phyloP scores from a whole-genome alignment of 371 early-diverging fungal species.

The Phascolomyces articulosus region DNA sequence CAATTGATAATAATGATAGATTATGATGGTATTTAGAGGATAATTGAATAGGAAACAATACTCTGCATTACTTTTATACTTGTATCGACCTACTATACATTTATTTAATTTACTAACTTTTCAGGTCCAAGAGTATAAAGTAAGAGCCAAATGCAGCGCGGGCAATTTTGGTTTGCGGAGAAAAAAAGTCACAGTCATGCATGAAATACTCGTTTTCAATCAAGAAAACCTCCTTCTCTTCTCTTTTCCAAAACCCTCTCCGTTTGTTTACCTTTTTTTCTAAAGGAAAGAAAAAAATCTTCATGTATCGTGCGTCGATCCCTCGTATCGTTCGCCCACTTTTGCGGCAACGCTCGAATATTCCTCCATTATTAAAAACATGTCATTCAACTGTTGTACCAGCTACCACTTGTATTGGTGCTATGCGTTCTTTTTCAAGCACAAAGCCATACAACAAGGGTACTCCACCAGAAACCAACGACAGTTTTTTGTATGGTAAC shows the following conservation, averaged over 20 bases:
- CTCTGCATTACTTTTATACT: too few species aligned
- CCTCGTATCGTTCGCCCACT: constrained; percentile 5
- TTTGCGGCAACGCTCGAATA: not conserved
- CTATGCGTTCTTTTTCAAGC: not conserved
- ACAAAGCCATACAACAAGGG: not conserved
- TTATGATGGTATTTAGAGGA: too few species aligned
- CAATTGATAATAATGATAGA: too few species aligned
- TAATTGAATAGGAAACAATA: too few species aligned
- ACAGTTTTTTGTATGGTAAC: constrained; percentile 39
- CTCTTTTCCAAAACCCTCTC: not conserved
- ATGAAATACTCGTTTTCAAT: too few species aligned
- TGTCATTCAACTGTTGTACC: not conserved
- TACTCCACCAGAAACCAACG: constrained; percentile 5
- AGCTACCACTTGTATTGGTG: not conserved
- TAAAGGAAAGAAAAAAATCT: not conserved
- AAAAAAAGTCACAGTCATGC: too few species aligned
- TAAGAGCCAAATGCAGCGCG: too few species aligned
- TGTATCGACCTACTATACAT: too few species aligned
- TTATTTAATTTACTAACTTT: too few species aligned
- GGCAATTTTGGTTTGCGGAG: too few species aligned
- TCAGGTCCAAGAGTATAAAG: too few species aligned
- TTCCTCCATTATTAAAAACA: not conserved
- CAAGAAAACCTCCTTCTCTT: not conserved
- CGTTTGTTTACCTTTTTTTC: not conserved
- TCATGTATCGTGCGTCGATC: constrained; percentile 7